These are phyloP conservation scores for Phaseolus coccineus DNA, from an alignment of 331 rosid genomes.

Conservation along the genomic window DNA sequence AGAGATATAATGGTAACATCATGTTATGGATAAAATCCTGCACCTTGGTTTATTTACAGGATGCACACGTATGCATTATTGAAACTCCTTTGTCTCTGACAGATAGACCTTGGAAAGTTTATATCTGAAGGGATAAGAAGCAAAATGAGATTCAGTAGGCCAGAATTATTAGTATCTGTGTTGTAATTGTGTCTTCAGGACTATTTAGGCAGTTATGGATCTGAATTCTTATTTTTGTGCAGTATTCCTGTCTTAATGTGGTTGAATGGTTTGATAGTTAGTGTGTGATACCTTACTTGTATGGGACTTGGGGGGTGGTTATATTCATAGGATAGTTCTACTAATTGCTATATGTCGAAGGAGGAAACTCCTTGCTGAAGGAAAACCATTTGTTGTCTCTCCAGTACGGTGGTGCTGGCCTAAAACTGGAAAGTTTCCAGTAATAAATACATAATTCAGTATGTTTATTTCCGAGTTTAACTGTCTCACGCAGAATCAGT, in stretches of 20 bases:
- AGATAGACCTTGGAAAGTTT: background rate
- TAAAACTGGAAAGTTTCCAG: background rate
- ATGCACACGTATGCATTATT: background rate
- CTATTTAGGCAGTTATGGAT: background rate
- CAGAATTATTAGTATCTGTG: background rate
- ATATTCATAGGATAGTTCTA: background rate
- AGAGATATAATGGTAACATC: constrained; percentile 16
- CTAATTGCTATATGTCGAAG: background rate
- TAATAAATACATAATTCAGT: background rate
- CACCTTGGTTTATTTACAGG: constrained; percentile 1
- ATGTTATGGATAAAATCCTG: constrained; percentile 1
- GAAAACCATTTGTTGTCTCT: background rate
- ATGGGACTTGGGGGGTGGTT: background rate
- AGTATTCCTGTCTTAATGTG: background rate
- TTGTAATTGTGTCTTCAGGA: background rate
- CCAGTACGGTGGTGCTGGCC: background rate
- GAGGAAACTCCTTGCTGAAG: background rate
- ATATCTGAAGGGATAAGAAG: background rate
- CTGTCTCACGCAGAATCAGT: constrained; percentile 9
- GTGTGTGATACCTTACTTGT: background rate
- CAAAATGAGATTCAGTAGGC: background rate
- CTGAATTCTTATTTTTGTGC: background rate
- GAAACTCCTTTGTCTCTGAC: background rate
- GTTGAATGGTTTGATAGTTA: background rate
- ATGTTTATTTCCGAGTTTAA: background rate